Evolutionary conservation across 208 protist genomes (phyloP).

Genomic region (Phytomonas sp.): DNA sequence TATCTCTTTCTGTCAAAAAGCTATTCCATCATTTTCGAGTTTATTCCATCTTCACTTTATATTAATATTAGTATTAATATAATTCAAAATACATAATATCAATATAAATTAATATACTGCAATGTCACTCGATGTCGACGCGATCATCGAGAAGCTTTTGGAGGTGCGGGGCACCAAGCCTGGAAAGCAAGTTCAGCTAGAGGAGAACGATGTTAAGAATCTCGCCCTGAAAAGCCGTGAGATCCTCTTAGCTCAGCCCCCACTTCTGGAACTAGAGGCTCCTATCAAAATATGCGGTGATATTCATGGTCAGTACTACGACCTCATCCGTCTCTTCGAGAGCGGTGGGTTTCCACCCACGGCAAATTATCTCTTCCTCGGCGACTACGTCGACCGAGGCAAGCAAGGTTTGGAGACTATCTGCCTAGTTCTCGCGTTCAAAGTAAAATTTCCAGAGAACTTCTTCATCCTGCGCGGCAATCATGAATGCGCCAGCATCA

Average conservation of each 20-base stretch:
- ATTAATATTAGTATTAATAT: not conserved
- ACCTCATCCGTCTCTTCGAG: slow-evolving; percentile 99
- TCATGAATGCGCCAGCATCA: slow-evolving; percentile 99
- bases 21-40: not conserved
- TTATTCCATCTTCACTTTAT: not conserved
- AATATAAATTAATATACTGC: not conserved
- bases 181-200: slow-evolving; percentile 82
- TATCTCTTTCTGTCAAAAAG: not conserved
- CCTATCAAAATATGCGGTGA: slow-evolving; percentile 95
- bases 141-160: slow-evolving; percentile 89
- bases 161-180: slow-evolving; percentile 85
- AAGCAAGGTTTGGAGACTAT: slow-evolving; percentile 98
- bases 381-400: slow-evolving; percentile 99
- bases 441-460: slow-evolving; percentile 99
- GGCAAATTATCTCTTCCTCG: slow-evolving; percentile 99
- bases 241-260: slow-evolving; percentile 80
- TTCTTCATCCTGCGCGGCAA: slow-evolving; percentile 99
- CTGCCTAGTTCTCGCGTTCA: slow-evolving; percentile 96
- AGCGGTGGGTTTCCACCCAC: slow-evolving; percentile 98
- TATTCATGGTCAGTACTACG: slow-evolving; percentile 99
- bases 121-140: slow-evolving; percentile 65
- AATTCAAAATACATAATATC: not conserved
- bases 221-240: slow-evolving; percentile 76
- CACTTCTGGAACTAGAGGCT: slow-evolving; percentile 86
- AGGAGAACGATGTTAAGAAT: slow-evolving; percentile 84